Conservation (phyloP, 371 early-diverging fungal genomes). For the Mortierella sp. region DNA sequence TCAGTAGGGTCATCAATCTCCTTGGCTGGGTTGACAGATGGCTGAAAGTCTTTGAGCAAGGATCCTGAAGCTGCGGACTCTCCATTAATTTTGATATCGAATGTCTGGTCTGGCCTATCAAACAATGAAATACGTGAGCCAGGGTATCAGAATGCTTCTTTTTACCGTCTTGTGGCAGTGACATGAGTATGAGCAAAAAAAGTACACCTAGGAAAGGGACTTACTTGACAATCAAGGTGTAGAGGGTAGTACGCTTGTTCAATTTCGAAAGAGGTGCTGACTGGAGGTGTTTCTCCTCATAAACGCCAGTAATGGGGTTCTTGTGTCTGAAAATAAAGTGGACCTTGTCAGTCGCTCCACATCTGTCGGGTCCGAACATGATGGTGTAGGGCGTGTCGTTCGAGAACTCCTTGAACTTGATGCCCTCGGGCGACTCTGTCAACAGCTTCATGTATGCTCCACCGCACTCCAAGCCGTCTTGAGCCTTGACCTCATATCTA, state of each 20-base stretch:
- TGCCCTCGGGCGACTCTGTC: conserved; percentile 60
- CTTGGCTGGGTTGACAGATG: conserved; percentile 87
- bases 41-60: conserved; percentile 88
- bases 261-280: conserved; percentile 74
- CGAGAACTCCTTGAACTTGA: conserved; percentile 65
- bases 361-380: conserved; percentile 97
- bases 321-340: conserved; percentile 97
- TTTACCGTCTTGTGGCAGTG: not conserved
- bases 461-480: conserved; percentile 95
- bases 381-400: conserved; percentile 75
- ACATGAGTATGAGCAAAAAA: not conserved
- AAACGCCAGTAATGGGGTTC: conserved; percentile 86
- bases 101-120: conserved; percentile 86
- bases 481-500: conserved; percentile 92
- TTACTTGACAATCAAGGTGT: conserved; percentile 89
- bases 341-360: conserved; percentile 94
- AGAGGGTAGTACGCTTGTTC: conserved; percentile 83
- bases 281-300: conserved; percentile 70
- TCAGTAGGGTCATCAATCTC: conserved; percentile 94
- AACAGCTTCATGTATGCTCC: conserved; percentile 96
- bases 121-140: not conserved
- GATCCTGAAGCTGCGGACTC: conserved; percentile 79
- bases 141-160: not conserved
- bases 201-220: not conserved
- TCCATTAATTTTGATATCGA: conserved; percentile 87